phyloP scores from a whole-genome alignment of 2,329 filamentous ascomycete genomes.

The Calonectria pteridis region DNA sequence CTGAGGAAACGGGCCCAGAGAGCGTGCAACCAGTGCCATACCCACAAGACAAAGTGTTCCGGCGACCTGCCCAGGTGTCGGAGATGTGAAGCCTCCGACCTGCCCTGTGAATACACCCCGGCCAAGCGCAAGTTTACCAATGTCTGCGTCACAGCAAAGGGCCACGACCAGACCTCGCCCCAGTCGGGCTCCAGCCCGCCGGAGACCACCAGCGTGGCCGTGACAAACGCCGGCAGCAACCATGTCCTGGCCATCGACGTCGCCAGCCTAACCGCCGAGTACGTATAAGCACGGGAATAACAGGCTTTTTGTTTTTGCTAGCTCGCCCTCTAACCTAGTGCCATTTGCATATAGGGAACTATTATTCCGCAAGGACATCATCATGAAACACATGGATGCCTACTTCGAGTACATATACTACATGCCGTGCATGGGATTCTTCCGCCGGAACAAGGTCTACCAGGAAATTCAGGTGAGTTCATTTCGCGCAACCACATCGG shows the following conservation, averaged over 20 bases:
- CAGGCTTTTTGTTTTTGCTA: neutral
- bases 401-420: slow-evolving; percentile 55
- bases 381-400: slow-evolving; percentile 53
- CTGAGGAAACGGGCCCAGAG: slow-evolving; percentile 56
- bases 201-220: slow-evolving; percentile 34
- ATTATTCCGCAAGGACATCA: slow-evolving; percentile 50
- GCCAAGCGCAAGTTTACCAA: slow-evolving; percentile 55
- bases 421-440: slow-evolving; percentile 54
- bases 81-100: slow-evolving; percentile 50
- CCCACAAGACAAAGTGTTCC: slow-evolving; percentile 59
- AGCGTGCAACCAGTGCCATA: slow-evolving; percentile 57
- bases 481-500: too few species aligned
- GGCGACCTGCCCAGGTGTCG: slow-evolving; percentile 56
- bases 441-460: slow-evolving; percentile 52
- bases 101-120: slow-evolving; percentile 56
- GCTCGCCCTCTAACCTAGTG: slow-evolving; percentile 1
- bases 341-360: slow-evolving; percentile 45
- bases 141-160: slow-evolving; percentile 41
- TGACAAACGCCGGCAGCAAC: slow-evolving; percentile 27
- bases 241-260: slow-evolving; percentile 41
- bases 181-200: slow-evolving; percentile 28
- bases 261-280: slow-evolving; percentile 46
- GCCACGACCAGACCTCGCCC: slow-evolving; percentile 18
- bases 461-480: slow-evolving; percentile 49
- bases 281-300: slow-evolving; percentile 23